These are phyloP conservation scores for Caloboletus firmus DNA, from an alignment of 1,284 basidiomycete species.

Conservation along the genomic window DNA sequence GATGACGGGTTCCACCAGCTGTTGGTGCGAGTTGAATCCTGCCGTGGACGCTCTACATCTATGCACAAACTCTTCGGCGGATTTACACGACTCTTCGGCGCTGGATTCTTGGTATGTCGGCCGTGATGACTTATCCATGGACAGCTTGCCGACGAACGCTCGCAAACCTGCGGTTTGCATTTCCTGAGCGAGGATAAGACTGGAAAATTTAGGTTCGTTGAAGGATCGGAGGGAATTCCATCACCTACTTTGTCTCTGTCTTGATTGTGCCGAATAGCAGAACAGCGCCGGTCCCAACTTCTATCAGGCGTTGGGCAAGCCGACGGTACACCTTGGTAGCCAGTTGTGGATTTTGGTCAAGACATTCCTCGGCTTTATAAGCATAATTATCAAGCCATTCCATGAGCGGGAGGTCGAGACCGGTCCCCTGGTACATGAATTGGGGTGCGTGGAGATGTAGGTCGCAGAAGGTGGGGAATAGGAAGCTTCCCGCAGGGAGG, in stretches of 20 bases:
- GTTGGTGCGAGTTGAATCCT: constrained; percentile 43
- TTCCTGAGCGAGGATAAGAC: constrained; percentile 69
- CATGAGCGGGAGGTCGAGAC: constrained; percentile 80
- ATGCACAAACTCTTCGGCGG: constrained; percentile 58
- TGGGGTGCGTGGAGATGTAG: constrained; percentile 85
- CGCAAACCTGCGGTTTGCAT: constrained; percentile 74
- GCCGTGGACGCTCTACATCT: constrained; percentile 46
- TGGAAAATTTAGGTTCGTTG: constrained; percentile 29
- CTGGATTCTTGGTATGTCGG: constrained; percentile 70
- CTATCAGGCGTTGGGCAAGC: constrained; percentile 61
- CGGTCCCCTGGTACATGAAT: constrained; percentile 82
- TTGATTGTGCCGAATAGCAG: constrained; percentile 81
- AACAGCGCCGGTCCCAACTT: constrained; percentile 75
- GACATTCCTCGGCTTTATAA: constrained; percentile 73
- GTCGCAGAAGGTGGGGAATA: constrained; percentile 78
- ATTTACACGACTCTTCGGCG: constrained; percentile 46
- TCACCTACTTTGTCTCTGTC: constrained; percentile 70
- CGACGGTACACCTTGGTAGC: constrained; percentile 65
- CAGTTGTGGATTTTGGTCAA: constrained; percentile 62
- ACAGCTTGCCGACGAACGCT: constrained; percentile 80
- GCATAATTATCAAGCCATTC: constrained; percentile 79
- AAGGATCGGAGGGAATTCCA: neutral
- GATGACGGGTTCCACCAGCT: constrained; percentile 73
- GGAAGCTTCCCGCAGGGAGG: constrained; percentile 57
- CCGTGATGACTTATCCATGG: constrained; percentile 79